phyloP scores from a whole-genome alignment of 345 rosid species.

The Syzygium aqueum region DNA sequence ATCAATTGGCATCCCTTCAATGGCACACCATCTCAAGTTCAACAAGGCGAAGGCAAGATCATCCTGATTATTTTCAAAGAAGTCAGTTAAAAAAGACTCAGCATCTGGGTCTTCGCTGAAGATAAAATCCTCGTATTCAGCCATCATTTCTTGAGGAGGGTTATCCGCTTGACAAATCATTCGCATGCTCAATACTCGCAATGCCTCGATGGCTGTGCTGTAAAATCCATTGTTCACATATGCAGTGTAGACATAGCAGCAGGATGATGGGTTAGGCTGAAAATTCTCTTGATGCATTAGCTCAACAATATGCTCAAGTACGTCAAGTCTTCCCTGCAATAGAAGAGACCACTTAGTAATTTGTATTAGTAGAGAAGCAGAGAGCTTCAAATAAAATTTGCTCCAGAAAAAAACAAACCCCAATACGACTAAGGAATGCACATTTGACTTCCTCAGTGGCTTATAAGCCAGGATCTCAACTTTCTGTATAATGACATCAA shows the following conservation, averaged over 20 bases:
- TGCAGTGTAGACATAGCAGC: conserved; percentile 39
- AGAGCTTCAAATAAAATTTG: background rate
- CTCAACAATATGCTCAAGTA: conserved; percentile 52
- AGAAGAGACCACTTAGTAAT: background rate
- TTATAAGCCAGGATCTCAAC: background rate
- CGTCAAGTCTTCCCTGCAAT: conserved; percentile 50
- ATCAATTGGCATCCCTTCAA: conserved; percentile 31
- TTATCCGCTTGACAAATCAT: conserved; percentile 44
- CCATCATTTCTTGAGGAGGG: conserved; percentile 28
- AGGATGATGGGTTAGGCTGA: conserved; percentile 68
- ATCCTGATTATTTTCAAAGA: conserved; percentile 29
- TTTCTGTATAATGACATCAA: background rate
- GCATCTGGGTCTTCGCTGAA: conserved; percentile 47
- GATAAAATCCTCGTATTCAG: conserved; percentile 42
- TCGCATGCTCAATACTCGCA: conserved; percentile 60
- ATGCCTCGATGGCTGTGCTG: conserved; percentile 54
- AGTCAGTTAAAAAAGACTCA: conserved; percentile 35
- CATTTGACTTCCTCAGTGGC: background rate
- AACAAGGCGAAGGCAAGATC: conserved; percentile 40
- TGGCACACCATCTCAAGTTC: conserved; percentile 74
- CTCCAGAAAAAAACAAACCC: background rate
- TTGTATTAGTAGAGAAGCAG: background rate
- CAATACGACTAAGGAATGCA: background rate
- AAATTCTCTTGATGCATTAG: conserved; percentile 48
- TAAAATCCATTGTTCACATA: conserved; percentile 32